Evolutionary conservation across 2,329 filamentous ascomycete genomes (phyloP).

Genomic region (Calonectria pseudoreteaudii): DNA sequence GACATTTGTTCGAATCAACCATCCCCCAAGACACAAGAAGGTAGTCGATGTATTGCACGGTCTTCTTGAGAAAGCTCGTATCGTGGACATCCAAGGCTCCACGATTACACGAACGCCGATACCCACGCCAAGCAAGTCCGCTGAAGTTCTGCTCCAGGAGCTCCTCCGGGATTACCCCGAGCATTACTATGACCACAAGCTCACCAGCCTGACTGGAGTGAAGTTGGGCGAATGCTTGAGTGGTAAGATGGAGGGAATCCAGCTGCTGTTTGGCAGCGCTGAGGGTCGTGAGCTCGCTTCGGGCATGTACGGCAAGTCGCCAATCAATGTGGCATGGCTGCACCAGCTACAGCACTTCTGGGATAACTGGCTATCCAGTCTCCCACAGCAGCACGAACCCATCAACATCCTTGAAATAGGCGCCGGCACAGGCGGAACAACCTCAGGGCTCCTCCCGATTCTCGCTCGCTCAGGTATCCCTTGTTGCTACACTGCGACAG

Average conservation of each 20-base stretch:
- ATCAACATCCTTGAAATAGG: conserved; percentile 16
- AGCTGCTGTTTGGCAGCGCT: neutral
- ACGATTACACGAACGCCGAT: neutral
- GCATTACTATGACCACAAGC: neutral
- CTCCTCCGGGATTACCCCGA: neutral
- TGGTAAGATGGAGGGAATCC: neutral
- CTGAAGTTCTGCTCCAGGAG: neutral
- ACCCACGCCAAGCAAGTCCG: neutral
- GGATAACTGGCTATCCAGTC: neutral
- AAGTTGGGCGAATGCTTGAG: neutral
- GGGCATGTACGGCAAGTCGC: neutral
- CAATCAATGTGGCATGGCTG: neutral
- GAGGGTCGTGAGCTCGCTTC: neutral
- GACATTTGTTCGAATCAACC: neutral
- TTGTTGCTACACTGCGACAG: conserved; percentile 12
- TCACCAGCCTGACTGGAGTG: neutral
- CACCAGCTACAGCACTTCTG: neutral
- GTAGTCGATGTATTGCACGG: neutral
- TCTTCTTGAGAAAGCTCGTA: neutral
- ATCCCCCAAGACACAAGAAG: neutral
- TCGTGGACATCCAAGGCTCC: neutral
- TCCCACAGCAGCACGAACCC: neutral
- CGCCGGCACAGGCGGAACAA: conserved; percentile 14
- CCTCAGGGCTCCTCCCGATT: neutral
- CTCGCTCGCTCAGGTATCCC: neutral